phyloP scores from a whole-genome alignment of 331 rosid genomes.

The Saraca asoca region DNA sequence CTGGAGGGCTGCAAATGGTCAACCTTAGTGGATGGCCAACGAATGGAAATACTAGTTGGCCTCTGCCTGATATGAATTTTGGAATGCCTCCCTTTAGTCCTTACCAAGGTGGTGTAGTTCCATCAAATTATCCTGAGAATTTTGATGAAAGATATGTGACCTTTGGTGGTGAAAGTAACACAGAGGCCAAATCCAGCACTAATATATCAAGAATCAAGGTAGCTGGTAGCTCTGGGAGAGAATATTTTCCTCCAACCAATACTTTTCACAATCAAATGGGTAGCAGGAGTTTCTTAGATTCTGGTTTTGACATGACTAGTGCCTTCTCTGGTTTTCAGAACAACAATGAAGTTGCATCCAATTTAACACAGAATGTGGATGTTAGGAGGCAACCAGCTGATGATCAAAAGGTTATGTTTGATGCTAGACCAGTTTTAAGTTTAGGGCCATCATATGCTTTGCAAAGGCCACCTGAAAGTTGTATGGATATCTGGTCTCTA shows the following conservation, averaged over 20 bases:
- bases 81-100: slow-evolving; percentile 25
- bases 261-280: slow-evolving; percentile 13
- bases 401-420: slow-evolving; percentile 1
- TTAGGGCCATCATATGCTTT: slow-evolving; percentile 29
- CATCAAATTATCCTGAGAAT: slow-evolving; percentile 23
- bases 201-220: slow-evolving; percentile 17
- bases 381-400: slow-evolving; percentile 6
- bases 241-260: slow-evolving; percentile 18
- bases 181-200: neutral
- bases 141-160: slow-evolving; percentile 19
- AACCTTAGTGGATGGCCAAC: slow-evolving; percentile 16
- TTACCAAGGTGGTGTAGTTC: slow-evolving; percentile 29
- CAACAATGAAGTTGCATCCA: slow-evolving; percentile 2
- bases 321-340: slow-evolving; percentile 24
- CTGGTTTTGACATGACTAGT: slow-evolving; percentile 24
- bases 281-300: slow-evolving; percentile 5
- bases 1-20: slow-evolving; percentile 28
- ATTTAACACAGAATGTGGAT: slow-evolving; percentile 8
- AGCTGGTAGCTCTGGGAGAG: slow-evolving; percentile 16
- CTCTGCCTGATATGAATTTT: slow-evolving; percentile 18
- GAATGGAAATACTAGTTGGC: slow-evolving; percentile 14
- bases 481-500: slow-evolving; percentile 20
- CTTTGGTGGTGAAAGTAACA: slow-evolving; percentile 14
- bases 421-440: slow-evolving; percentile 19
- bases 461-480: slow-evolving; percentile 29